Evolutionary conservation across 352 stramenopile species (phyloP), one percentile per base, ranked within the genome.

Genomic region (Phytophthora aleatoria): DNA sequence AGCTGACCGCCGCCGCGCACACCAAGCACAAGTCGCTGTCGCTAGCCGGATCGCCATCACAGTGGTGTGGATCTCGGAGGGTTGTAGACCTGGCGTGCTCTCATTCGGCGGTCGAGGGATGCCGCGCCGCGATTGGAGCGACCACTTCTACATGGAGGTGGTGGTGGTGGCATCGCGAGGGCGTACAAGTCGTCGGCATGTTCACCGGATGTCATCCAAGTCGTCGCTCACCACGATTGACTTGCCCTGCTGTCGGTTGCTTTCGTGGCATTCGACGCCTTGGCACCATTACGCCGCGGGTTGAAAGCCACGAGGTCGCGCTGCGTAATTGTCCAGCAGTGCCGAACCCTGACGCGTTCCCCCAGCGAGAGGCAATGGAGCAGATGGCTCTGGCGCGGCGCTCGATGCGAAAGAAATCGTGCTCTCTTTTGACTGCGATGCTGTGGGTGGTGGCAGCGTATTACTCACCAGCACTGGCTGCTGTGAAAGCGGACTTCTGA

Each of bases 401-500:
- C n/a, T 26, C 42, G 42, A 56, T 70, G 55, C 62, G 63, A 71
- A 71, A 66, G 56, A 71, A 71, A 71, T 66, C 56, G 3, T 13
- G 9, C 35, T 15, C 31, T 39, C 31, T 41, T 38, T 12, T 15
- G 43, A 1, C 26, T 57, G 56, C 56, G 36, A 62, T 47, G 44
- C 26, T 48, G 55, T 16, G n/a, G 16, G 41, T 60, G 31, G 48
- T 56, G 55, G 44, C 54, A 38, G 55, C 45, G 45, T 50, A 43
- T 63, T 63, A 63, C 57, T 65, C 38, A 58, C 57, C 30, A 59
- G 31, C 42, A 50, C 12, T 24, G 27, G 39, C 2, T 11, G 51
- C 9, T 24, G 15, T 45, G 43, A 38, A 55, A 50, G 45, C 60
- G 50, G 60, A 62, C 51, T 53, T 67, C 42, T 57, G 60, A 67